These are phyloP conservation scores for Boehmeria nivea DNA, from an alignment of 306 rosid genomes.

Conservation along the genomic window DNA sequence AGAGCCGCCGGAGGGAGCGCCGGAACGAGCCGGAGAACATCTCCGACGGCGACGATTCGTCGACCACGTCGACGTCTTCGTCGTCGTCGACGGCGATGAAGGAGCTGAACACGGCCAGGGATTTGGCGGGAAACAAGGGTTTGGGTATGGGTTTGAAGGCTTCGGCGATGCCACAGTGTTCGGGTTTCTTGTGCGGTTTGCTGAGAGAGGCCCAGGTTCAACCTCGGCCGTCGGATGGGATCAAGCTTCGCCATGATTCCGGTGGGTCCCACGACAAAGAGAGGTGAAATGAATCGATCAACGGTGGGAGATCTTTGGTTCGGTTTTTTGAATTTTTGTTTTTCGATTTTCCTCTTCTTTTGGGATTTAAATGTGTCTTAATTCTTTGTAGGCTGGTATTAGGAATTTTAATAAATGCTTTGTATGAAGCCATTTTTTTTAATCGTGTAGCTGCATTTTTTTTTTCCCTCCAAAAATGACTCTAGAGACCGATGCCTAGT, in stretches of 20 bases:
- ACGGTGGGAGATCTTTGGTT: background rate
- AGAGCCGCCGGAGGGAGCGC: conserved; percentile 2
- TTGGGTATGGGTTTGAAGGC: conserved; percentile 27
- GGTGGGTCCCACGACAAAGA: conserved; percentile 9
- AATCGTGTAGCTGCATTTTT: background rate
- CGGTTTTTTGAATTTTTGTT: background rate
- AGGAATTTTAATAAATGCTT: too few species aligned
- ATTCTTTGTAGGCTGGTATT: too few species aligned
- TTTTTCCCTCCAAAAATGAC: too few species aligned
- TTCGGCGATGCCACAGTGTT: conserved; percentile 1
- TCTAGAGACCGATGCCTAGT: too few species aligned
- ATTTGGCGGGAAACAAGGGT: conserved; percentile 51
- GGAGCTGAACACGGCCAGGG: conserved; percentile 56
- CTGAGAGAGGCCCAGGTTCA: conserved; percentile 22
- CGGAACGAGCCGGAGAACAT: conserved; percentile 21
- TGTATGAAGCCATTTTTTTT: too few species aligned
- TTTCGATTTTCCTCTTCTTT: background rate
- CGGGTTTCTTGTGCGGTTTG: conserved; percentile 70
- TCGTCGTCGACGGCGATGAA: conserved; percentile 36
- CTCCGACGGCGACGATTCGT: conserved; percentile 46
- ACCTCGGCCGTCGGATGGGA: conserved; percentile 18
- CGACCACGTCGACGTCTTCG: conserved; percentile 40
- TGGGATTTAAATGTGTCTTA: background rate
- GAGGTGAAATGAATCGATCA: conserved; percentile 20
- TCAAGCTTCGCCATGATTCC: background rate